A percentile compares a stretch with the other conserved stretches of the same genome.
Conservation (phyloP, 495 filamentous ascomycete species). For the Melanomma pulvis-pyrius region DNA sequence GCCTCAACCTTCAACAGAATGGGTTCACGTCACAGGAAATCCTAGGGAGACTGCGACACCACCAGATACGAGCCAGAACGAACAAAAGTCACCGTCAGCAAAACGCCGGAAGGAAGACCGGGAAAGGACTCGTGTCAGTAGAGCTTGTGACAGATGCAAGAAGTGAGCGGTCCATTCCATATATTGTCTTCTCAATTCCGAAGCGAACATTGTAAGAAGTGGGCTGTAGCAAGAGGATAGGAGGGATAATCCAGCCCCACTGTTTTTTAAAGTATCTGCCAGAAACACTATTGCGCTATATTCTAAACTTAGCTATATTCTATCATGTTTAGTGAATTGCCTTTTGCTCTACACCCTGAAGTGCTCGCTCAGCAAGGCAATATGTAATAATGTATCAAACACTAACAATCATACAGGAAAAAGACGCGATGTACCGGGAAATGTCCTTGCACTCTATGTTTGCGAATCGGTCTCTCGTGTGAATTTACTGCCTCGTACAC, state of each 20-base stretch:
- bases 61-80: not conserved
- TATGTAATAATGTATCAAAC: not conserved
- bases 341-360: not conserved
- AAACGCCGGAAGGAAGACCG: constrained; percentile 22
- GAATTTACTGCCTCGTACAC: constrained; percentile 33
- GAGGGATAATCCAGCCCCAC: too few species aligned
- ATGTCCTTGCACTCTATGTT: constrained; percentile 29
- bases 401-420: constrained; percentile 16
- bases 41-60: not conserved
- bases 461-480: constrained; percentile 18
- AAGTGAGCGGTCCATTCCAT: constrained; percentile 23
- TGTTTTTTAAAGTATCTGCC: too few species aligned
- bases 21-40: constrained; percentile 26
- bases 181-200: too few species aligned
- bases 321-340: not conserved
- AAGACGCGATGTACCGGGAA: constrained; percentile 29
- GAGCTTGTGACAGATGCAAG: constrained; percentile 30
- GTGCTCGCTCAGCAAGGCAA: not conserved
- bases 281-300: too few species aligned
- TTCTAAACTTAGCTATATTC: too few species aligned
- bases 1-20: constrained; percentile 1
- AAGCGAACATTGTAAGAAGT: too few species aligned
- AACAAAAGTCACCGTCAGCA: constrained; percentile 4
- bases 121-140: constrained; percentile 20
- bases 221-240: not conserved